Base-by-base conservation (phyloP, 1,284 basidiomycete species). In the Ustilago curta region DNA sequence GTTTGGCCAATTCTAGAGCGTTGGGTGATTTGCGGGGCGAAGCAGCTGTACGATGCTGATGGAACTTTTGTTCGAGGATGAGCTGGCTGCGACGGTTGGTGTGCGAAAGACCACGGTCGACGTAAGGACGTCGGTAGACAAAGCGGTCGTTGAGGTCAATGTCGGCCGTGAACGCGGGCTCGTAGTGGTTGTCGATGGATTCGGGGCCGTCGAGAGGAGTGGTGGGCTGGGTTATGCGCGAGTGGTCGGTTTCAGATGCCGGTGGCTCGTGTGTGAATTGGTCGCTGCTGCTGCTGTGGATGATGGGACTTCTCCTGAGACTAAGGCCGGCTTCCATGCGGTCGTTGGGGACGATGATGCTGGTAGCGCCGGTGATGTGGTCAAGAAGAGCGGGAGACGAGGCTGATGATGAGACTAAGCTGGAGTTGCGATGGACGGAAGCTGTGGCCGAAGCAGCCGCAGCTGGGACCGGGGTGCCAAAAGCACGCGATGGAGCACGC, bases 281-380 rank as follows among this genome's bases (percentile, higher is more conserved):
- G 23, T 54, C 31, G 32, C 35, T 27, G 27, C 27, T 47, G 32
- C 35, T 27, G 27, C 27, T 47, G 12, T 43, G 70, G 6, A 52
- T 16, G 19, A 68, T 25, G 4, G 70, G 70, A 44, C 65, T 73
- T 58, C 59, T 62, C 19, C 65, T 44, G 4, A 72, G 45, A 53
- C 70, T 66, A 12, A 77, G 53, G 35, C 70, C 74, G 19, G 71
- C 74, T 70, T 72, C 66, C 74, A 70, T 77, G 57, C 63, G 47
- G 21, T 72, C 60, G 70, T 73, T 77, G 51, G 59, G 70, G 25
- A 73, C 50, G 21, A 72, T 31, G 29, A 67, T 72, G 39, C 50
- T 50, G n/a, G 32, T 27, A n/a, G 58, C 48, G 50, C 47, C 50
- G 40, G 37, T 31, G 8, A 59, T 25, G 5, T 32, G 40, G 19